A percentile compares a stretch with the other conserved stretches of the same genome.
Conservation (phyloP, 1,284 basidiomycete genomes). For the Veloboletus limbatus region DNA sequence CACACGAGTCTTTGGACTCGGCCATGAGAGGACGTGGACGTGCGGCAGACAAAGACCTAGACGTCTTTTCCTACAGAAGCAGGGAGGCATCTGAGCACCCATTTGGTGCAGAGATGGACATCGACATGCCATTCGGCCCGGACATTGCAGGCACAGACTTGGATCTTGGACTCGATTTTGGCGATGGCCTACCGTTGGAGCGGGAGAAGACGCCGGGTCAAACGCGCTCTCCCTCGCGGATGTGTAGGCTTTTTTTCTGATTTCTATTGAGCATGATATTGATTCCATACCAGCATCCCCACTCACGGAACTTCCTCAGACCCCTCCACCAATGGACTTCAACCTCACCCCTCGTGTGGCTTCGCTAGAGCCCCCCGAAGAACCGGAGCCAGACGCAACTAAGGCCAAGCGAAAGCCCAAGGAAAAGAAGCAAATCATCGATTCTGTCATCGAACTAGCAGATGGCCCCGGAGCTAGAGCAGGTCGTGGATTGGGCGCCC, state of each 20-base stretch:
- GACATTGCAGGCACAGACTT: conserved; percentile 53
- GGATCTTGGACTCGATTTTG: conserved; percentile 73
- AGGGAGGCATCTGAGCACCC: conserved; percentile 63
- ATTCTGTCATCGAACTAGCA: conserved; percentile 81
- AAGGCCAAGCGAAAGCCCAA: conserved; percentile 55
- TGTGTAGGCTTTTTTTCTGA: conserved; percentile 49
- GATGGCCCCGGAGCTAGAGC: conserved; percentile 64
- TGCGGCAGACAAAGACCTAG: conserved; percentile 48
- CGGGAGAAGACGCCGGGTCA: conserved; percentile 54
- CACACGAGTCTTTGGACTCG: conserved; percentile 59
- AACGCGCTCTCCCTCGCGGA: conserved; percentile 60
- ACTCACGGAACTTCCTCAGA: conserved; percentile 65
- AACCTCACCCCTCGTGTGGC: conserved; percentile 47
- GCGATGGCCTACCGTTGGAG: conserved; percentile 43
- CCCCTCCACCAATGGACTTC: conserved; percentile 56
- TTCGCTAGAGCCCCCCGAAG: conserved; percentile 39
- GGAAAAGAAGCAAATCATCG: conserved; percentile 78
- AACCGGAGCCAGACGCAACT: conserved; percentile 29
- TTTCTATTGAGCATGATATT: background rate
- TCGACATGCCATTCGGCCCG: conserved; percentile 55
- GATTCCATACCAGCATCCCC: conserved; percentile 56
- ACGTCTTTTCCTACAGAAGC: conserved; percentile 59
- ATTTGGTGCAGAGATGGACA: conserved; percentile 56
- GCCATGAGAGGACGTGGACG: conserved; percentile 50
- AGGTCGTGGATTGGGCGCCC: conserved; percentile 51